Evolutionary conservation across 345 rosid genomes (phyloP).

Genomic region (Populus alba): DNA sequence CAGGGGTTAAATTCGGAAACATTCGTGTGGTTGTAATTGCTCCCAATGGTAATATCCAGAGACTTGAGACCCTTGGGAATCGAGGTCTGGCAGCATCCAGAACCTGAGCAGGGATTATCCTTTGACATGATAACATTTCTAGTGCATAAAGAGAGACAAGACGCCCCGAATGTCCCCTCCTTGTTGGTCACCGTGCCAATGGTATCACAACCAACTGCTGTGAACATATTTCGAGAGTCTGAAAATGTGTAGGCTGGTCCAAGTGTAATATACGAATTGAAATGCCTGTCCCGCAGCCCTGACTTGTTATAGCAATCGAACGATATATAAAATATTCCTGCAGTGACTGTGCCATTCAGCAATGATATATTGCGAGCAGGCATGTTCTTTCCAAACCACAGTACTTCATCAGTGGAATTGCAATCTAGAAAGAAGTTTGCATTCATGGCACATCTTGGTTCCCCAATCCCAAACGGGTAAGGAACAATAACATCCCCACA

Average conservation of each 20-base stretch:
- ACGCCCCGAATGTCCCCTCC: neutral
- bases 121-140: neutral
- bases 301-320: too few relatives aligned
- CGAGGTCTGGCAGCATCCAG: constrained; percentile 30
- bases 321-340: too few relatives aligned
- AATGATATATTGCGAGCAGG: neutral
- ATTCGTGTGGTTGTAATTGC: neutral
- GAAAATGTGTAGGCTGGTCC: constrained; percentile 8
- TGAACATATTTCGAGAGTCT: constrained; percentile 19
- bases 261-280: too few relatives aligned
- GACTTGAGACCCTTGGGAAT: constrained; percentile 13
- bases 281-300: rapidly evolving
- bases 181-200: neutral
- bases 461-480: constrained; percentile 27
- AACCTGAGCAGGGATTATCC: constrained; percentile 16
- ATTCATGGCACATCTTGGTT: neutral
- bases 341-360: too few relatives aligned
- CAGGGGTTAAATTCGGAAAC: constrained; percentile 13
- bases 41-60: neutral
- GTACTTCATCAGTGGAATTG: too few relatives aligned
- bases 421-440: too few relatives aligned
- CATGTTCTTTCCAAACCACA: too few relatives aligned
- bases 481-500: constrained; percentile 29
- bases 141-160: constrained; percentile 15
- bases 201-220: constrained; percentile 29